These are phyloP conservation scores for Pyrenophora tritici-repentis DNA, from an alignment of 2,329 filamentous ascomycete genomes.

Conservation along the genomic window DNA sequence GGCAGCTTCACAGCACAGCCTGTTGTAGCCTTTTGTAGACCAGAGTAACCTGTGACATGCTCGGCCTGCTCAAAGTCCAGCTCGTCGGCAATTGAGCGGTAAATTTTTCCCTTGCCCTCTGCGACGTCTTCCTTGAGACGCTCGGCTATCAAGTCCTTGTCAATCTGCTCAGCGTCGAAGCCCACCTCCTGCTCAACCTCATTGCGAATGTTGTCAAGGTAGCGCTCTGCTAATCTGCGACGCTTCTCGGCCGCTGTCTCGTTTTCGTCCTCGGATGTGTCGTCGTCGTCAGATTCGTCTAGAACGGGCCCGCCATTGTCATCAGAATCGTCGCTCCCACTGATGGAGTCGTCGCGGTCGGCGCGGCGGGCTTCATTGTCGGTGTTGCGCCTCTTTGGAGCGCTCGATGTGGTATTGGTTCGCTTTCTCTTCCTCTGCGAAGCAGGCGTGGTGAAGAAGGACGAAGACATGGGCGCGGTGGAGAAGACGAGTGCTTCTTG, in stretches of 20 bases:
- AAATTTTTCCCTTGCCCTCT: slow-evolving; percentile 87
- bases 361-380: slow-evolving; percentile 53
- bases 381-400: slow-evolving; percentile 64
- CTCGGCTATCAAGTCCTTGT: slow-evolving; percentile 89
- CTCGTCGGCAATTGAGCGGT: slow-evolving; percentile 75
- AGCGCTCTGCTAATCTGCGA: slow-evolving; percentile 85
- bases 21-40: slow-evolving; percentile 77
- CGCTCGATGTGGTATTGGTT: slow-evolving; percentile 53
- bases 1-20: slow-evolving; percentile 78
- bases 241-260: slow-evolving; percentile 91
- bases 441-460: slow-evolving; percentile 90
- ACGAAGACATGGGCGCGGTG: slow-evolving; percentile 66
- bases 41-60: slow-evolving; percentile 76
- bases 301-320: slow-evolving; percentile 58
- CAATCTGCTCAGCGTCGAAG: slow-evolving; percentile 93
- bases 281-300: slow-evolving; percentile 46
- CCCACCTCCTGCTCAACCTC: slow-evolving; percentile 75
- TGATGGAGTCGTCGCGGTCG: slow-evolving; percentile 78
- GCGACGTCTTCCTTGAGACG: slow-evolving; percentile 84
- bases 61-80: slow-evolving; percentile 71
- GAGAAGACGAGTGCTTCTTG: too few relatives aligned
- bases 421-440: slow-evolving; percentile 92
- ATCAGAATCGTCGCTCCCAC: slow-evolving; percentile 75
- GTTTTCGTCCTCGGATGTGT: slow-evolving; percentile 72
- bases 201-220: slow-evolving; percentile 85